Percentiles rank a stretch among this genome's conserved stretches.
Conservation (phyloP, 305 asterid genomes). For the Ilex paraguariensis region DNA sequence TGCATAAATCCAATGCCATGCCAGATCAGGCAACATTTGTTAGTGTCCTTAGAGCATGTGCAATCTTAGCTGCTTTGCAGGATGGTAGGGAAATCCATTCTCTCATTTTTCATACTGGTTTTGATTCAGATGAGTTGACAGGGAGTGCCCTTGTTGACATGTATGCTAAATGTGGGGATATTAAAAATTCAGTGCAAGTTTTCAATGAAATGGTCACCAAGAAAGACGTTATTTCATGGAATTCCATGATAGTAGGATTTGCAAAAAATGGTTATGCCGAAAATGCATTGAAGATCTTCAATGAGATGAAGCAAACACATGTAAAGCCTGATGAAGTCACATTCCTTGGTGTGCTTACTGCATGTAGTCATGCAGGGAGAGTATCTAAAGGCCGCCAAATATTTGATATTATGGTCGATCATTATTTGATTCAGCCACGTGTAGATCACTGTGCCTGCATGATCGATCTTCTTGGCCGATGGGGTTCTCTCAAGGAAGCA, state of each 20-base stretch:
- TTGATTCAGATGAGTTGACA: slow-evolving; percentile 45
- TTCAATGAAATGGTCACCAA: background rate
- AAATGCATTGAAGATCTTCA: background rate
- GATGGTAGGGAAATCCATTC: slow-evolving; percentile 68
- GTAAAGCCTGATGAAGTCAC: background rate
- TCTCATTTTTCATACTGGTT: slow-evolving; percentile 53
- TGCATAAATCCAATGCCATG: slow-evolving; percentile 46
- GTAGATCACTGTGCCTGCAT: background rate
- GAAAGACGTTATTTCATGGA: background rate
- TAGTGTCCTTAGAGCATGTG: slow-evolving; percentile 73
- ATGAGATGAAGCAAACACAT: background rate
- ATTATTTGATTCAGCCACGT: background rate
- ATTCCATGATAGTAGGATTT: background rate
- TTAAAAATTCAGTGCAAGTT: background rate
- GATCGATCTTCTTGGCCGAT: background rate
- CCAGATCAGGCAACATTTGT: slow-evolving; percentile 95
- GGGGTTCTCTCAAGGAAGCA: background rate
- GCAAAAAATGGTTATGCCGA: background rate
- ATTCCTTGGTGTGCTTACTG: background rate
- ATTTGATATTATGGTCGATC: background rate
- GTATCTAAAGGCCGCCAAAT: background rate
- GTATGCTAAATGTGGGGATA: background rate
- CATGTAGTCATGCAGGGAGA: background rate
- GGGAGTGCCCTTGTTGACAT: background rate
- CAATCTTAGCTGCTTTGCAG: slow-evolving; percentile 50